Evolutionary conservation across 306 rosid genomes (phyloP).

Genomic region (Oxytropis ochrocephala): DNA sequence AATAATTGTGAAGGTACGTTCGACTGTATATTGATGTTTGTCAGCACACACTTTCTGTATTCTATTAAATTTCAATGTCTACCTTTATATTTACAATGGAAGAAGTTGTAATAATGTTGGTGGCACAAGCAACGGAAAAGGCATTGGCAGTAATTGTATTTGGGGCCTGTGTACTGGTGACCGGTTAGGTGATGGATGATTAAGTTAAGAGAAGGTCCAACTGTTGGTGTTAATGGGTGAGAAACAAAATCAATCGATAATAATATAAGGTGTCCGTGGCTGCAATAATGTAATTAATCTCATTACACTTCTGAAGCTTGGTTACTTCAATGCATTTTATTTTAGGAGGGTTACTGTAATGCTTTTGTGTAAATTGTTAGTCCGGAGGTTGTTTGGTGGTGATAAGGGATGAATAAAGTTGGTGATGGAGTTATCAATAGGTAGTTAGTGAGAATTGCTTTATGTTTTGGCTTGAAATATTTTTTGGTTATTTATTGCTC

Average conservation of each 20-base stretch:
- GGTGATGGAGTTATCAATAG: neutral
- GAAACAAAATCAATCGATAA: neutral
- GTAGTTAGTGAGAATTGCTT: neutral
- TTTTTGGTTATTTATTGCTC: neutral
- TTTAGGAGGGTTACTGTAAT: slow-evolving; percentile 2
- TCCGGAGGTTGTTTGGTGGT: slow-evolving; percentile 12
- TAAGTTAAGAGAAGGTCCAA: slow-evolving; percentile 14
- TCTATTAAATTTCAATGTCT: neutral
- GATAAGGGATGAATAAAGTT: neutral
- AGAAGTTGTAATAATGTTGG: slow-evolving; percentile 5
- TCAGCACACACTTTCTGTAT: neutral
- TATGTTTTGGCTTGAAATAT: neutral
- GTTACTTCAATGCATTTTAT: neutral
- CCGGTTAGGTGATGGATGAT: neutral
- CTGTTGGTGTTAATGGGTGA: slow-evolving; percentile 4
- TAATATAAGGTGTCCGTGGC: neutral
- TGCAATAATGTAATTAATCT: neutral
- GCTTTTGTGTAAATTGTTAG: neutral
- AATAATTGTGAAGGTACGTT: slow-evolving; percentile 82
- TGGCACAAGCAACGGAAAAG: slow-evolving; percentile 2
- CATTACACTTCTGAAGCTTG: neutral
- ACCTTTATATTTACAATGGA: neutral
- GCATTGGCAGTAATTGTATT: neutral
- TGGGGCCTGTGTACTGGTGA: slow-evolving; percentile 5
- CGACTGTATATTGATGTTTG: slow-evolving; percentile 8